These are phyloP conservation scores for Clitopilus passeckerianus DNA, from an alignment of 768 basidiomycete species.

Conservation along the genomic window DNA sequence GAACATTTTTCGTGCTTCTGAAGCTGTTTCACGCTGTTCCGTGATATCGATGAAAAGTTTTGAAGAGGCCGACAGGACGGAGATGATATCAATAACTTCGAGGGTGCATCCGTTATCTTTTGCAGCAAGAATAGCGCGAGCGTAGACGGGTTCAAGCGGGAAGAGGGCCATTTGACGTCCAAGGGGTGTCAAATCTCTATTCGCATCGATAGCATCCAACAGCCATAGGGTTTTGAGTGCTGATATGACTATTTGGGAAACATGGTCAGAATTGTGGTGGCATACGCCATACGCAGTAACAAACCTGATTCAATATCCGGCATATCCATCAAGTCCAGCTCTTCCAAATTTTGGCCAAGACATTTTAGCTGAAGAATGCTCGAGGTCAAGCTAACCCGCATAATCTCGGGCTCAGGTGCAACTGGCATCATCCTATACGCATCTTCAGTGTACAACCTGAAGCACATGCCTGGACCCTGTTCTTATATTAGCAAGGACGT, in stretches of 20 bases:
- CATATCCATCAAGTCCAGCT: conserved; percentile 84
- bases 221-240: conserved; percentile 72
- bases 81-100: conserved; percentile 82
- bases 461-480: conserved; percentile 81
- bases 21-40: conserved; percentile 69
- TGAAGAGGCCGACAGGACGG: conserved; percentile 76
- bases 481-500: not conserved
- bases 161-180: conserved; percentile 87
- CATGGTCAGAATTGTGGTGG: not conserved
- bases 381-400: conserved; percentile 78
- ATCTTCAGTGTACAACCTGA: conserved; percentile 86
- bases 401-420: conserved; percentile 84
- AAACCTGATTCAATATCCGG: conserved; percentile 73
- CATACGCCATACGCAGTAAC: conserved; percentile 18
- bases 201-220: conserved; percentile 71
- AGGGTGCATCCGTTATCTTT: conserved; percentile 63
- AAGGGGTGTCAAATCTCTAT: conserved; percentile 59
- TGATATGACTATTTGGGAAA: conserved; percentile 40
- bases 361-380: conserved; percentile 85
- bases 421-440: conserved; percentile 62
- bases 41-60: conserved; percentile 76
- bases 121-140: conserved; percentile 78
- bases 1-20: conserved; percentile 73
- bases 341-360: conserved; percentile 73
- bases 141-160: conserved; percentile 84